Conservation (phyloP, 192 early-diverging fungal species). For the Podila minutissima region DNA sequence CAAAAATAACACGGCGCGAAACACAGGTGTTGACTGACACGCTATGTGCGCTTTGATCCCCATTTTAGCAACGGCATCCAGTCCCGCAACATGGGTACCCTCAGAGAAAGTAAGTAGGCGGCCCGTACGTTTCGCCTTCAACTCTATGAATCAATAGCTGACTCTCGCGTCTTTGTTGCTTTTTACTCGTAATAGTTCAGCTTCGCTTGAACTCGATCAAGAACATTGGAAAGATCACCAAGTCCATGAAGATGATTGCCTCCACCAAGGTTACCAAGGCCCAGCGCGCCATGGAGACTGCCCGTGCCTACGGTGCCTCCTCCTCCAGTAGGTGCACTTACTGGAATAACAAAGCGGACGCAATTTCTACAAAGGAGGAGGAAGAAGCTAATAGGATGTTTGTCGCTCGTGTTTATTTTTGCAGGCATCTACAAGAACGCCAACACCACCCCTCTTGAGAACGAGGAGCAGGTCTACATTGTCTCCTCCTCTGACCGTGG, state of each 20-base stretch:
- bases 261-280: conserved; percentile 96
- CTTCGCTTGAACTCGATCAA: conserved; percentile 91
- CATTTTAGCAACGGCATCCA: conserved; percentile 3
- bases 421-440: conserved; percentile 80
- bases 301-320: conserved; percentile 77
- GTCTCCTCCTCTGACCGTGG: conserved; percentile 96
- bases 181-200: conserved; percentile 68
- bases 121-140: neutral
- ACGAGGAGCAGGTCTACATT: conserved; percentile 76
- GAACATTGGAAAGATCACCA: conserved; percentile 98
- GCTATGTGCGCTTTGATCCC: no score
- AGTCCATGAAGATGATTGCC: conserved; percentile 99
- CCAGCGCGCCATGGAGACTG: conserved; percentile 89
- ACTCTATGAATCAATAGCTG: no score
- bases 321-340: conserved; percentile 62
- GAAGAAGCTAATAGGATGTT: conserved; percentile 3
- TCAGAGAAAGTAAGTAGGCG: conserved; percentile 4
- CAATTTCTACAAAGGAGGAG: no score
- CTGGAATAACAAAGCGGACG: neutral
- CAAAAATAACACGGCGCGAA: no score
- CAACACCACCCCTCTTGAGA: conserved; percentile 73
- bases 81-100: conserved; percentile 10
- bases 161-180: neutral
- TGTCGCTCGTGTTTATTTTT: neutral
- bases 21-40: no score